Conservation (phyloP, 2,329 filamentous ascomycete genomes). For the Fusarium sp. region DNA sequence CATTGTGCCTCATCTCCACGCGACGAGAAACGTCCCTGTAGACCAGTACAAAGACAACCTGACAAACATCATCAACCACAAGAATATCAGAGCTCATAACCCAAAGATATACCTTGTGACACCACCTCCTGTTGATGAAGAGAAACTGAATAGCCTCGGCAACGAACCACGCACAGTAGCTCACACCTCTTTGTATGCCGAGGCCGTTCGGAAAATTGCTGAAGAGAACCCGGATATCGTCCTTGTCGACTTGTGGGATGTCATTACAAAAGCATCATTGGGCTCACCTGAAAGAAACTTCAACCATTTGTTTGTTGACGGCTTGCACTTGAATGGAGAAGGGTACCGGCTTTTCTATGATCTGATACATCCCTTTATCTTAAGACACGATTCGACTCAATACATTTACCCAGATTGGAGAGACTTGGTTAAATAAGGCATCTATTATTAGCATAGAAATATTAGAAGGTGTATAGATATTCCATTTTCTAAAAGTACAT, state of each 20-base stretch:
- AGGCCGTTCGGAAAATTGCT: neutral
- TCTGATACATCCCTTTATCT: neutral
- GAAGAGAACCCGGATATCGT: neutral
- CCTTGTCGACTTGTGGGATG: neutral
- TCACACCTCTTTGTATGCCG: neutral
- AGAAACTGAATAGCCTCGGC: neutral
- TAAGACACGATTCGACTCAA: neutral
- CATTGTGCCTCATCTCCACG: neutral
- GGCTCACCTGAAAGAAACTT: neutral
- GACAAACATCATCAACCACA: neutral
- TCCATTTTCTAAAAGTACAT: slow-evolving; percentile 36
- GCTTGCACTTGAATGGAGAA: neutral
- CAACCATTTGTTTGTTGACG: neutral
- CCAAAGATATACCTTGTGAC: neutral
- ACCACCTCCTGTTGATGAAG: neutral
- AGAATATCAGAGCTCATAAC: neutral
- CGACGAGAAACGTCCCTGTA: neutral
- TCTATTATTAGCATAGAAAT: too few species aligned
- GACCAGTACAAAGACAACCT: neutral
- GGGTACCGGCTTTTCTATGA: neutral
- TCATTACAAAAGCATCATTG: neutral
- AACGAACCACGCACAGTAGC: neutral
- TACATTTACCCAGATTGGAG: neutral
- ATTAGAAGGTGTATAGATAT: neutral
- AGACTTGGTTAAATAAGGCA: neutral